A percentile compares a stretch with the other conserved stretches of the same genome.
phyloP scores from a whole-genome alignment of 2,329 filamentous ascomycete species.

The Huntiella moniliformis region DNA sequence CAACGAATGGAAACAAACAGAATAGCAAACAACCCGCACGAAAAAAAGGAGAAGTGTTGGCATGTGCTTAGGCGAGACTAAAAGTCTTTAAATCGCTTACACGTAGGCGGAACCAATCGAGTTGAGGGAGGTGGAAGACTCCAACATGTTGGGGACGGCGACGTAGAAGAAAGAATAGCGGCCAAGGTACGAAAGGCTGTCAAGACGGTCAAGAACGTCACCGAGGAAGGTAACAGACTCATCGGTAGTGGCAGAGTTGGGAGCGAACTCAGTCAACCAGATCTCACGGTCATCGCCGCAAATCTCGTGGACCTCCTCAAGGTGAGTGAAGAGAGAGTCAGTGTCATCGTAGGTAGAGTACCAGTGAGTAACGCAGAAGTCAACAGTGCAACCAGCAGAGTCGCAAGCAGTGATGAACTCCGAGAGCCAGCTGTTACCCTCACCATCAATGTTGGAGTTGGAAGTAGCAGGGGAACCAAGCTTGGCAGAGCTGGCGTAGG shows the following conservation, averaged over 20 bases:
- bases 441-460: constrained; percentile 31
- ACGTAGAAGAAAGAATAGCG: constrained; percentile 39
- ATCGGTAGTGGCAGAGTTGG: constrained; percentile 23
- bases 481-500: constrained; percentile 30
- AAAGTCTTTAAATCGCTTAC: constrained; percentile 4
- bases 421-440: constrained; percentile 39
- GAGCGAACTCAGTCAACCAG: constrained; percentile 48
- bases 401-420: constrained; percentile 33
- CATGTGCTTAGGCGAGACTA: background rate
- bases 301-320: constrained; percentile 26
- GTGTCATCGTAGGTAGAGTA: constrained; percentile 32
- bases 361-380: constrained; percentile 47
- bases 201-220: constrained; percentile 28
- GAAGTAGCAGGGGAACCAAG: constrained; percentile 43
- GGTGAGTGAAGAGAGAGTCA: constrained; percentile 34
- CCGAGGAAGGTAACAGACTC: constrained; percentile 30
- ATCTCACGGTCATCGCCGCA: constrained; percentile 30
- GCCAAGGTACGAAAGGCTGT: constrained; percentile 30
- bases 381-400: constrained; percentile 29
- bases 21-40: background rate
- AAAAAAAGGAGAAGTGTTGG: background rate
- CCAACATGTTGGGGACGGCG: constrained; percentile 23
- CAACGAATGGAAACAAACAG: background rate
- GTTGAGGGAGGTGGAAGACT: constrained; percentile 23
- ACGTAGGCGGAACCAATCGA: constrained; percentile 31